These are phyloP conservation scores for Phytophthora pseudosyringae DNA, from an alignment of 352 stramenopile species.

Conservation along the genomic window DNA sequence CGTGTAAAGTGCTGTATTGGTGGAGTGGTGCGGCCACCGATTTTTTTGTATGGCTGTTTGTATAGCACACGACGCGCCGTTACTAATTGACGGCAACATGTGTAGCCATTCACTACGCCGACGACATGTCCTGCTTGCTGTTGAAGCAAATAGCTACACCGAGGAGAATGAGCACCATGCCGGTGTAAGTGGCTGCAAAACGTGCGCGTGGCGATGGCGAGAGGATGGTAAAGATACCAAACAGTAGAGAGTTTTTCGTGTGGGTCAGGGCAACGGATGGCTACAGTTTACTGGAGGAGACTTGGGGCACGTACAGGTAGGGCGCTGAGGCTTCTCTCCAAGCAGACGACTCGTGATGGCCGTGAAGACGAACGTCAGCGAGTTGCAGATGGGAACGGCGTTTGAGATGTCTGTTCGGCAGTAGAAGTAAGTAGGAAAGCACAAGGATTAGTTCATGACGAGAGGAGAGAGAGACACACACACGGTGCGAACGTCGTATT, in stretches of 20 bases:
- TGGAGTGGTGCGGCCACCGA: not conserved
- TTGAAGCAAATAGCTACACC: constrained; percentile 75
- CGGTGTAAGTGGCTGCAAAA: constrained; percentile 58
- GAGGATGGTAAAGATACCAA: not conserved
- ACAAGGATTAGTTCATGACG: not conserved
- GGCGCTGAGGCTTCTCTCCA: constrained; percentile 73
- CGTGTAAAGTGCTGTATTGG: not conserved
- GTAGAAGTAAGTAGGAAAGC: not conserved
- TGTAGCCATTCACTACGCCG: not conserved
- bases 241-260: not conserved
- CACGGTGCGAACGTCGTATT: too few species aligned
- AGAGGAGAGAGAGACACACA: too few species aligned
- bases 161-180: constrained; percentile 66
- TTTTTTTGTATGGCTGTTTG: constrained; percentile 24
- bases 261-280: constrained; percentile 3
- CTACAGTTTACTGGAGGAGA: not conserved
- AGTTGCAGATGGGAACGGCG: constrained; percentile 91
- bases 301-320: constrained; percentile 54
- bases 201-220: not conserved
- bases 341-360: constrained; percentile 78
- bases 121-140: constrained; percentile 42
- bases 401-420: constrained; percentile 73
- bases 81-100: constrained; percentile 2
- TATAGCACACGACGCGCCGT: constrained; percentile 8
- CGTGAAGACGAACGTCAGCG: constrained; percentile 90